These are phyloP conservation scores for Saccharomyces mikatae DNA, from an alignment of 805 yeast species.

Conservation along the genomic window DNA sequence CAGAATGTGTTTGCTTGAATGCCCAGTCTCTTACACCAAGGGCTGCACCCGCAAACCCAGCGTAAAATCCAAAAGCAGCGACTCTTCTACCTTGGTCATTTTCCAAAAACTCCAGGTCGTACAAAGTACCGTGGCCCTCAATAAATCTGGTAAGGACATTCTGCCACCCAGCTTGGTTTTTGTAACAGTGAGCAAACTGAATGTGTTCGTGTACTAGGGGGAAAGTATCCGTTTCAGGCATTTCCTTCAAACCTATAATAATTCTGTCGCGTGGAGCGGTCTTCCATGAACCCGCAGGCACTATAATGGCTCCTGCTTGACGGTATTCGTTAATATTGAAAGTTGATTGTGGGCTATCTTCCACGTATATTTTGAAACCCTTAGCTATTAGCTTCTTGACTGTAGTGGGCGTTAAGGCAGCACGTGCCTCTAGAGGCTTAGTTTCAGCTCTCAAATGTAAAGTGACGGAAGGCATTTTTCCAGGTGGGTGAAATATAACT, in stretches of 20 bases:
- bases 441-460: constrained; percentile 94
- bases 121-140: constrained; percentile 80
- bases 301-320: constrained; percentile 75
- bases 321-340: constrained; percentile 71
- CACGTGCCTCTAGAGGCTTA: constrained; percentile 95
- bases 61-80: constrained; percentile 98
- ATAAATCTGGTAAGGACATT: constrained; percentile 85
- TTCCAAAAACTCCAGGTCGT: constrained; percentile 90
- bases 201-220: constrained; percentile 94
- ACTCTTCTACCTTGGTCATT: constrained; percentile 96
- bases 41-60: constrained; percentile 99
- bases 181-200: constrained; percentile 98
- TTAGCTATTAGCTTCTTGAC: constrained; percentile 76
- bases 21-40: constrained; percentile 93
- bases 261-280: constrained; percentile 84
- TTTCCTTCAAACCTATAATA: constrained; percentile 88
- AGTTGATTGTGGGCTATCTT: constrained; percentile 76
- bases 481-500: neutral
- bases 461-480: constrained; percentile 37
- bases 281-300: constrained; percentile 91
- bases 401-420: constrained; percentile 90
- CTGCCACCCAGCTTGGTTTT: constrained; percentile 96
- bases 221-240: constrained; percentile 82
- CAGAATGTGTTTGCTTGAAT: constrained; percentile 69
- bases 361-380: constrained; percentile 84